phyloP scores from a whole-genome alignment of 768 basidiomycete genomes.

The Chalciporus piperatus region DNA sequence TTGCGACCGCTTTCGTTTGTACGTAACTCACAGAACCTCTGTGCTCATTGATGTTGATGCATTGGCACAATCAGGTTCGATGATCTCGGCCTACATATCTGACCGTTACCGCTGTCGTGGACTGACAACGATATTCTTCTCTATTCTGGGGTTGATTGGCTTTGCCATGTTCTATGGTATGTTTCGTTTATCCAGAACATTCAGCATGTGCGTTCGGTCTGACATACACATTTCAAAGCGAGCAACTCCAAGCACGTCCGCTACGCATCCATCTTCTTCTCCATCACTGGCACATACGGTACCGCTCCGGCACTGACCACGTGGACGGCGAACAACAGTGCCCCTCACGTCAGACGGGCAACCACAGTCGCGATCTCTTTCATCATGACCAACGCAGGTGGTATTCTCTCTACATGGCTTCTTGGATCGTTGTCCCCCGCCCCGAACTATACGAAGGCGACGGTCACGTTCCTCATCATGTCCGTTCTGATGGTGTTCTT shows the following conservation, averaged over 20 bases:
- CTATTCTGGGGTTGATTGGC: constrained; percentile 43
- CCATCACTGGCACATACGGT: constrained; percentile 52
- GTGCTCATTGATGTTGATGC: background rate
- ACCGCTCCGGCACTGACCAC: constrained; percentile 51
- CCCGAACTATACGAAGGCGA: constrained; percentile 49
- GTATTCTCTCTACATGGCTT: constrained; percentile 62
- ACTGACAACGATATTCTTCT: constrained; percentile 42
- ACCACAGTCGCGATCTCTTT: constrained; percentile 57
- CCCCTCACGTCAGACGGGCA: constrained; percentile 54
- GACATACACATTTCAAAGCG: constrained; percentile 4
- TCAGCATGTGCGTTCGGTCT: background rate
- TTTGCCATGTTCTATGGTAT: constrained; percentile 56
- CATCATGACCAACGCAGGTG: constrained; percentile 57
- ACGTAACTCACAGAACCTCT: constrained; percentile 16
- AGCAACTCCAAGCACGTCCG: constrained; percentile 36
- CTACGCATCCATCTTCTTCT: constrained; percentile 58
- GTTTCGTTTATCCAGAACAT: constrained; percentile 5
- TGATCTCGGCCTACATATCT: constrained; percentile 46
- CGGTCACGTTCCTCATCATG: constrained; percentile 34
- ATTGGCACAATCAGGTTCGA: constrained; percentile 29
- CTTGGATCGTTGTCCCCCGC: constrained; percentile 48
- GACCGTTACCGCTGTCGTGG: constrained; percentile 54
- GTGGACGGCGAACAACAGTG: constrained; percentile 62
- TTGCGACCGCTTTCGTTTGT: constrained; percentile 49
- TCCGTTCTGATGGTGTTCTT: constrained; percentile 40